Conservation (phyloP, 139 green algal species). For the Tetradesmus lagerheimii region DNA sequence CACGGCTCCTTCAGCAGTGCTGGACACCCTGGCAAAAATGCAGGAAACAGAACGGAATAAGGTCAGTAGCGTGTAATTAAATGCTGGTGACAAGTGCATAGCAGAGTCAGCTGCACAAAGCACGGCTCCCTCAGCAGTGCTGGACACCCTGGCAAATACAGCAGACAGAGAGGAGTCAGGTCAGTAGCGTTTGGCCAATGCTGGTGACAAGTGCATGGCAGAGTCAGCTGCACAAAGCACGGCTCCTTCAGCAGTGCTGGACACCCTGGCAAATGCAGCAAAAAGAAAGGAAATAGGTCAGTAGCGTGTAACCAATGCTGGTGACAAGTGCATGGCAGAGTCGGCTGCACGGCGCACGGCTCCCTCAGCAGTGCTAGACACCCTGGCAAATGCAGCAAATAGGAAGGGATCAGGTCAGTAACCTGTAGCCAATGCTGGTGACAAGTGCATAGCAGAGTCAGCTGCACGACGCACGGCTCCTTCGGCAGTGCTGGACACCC, state of each 20-base stretch:
- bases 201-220: too few relatives aligned
- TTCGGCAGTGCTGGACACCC: slow-evolving; percentile 2
- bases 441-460: background rate
- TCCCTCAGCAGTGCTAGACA: background rate
- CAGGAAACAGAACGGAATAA: background rate
- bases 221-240: background rate
- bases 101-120: background rate
- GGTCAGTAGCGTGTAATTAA: background rate
- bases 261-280: background rate
- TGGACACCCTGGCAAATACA: background rate
- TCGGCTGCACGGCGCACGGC: background rate
- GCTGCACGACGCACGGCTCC: background rate
- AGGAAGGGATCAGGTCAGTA: too few relatives aligned
- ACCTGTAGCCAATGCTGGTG: too few relatives aligned
- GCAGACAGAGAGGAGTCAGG: too few relatives aligned
- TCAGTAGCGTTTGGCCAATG: too few relatives aligned
- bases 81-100: too few relatives aligned
- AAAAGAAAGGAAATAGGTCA: background rate
- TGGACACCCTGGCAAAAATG: background rate
- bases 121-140: background rate
- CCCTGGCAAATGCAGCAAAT: background rate
- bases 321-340: too few relatives aligned
- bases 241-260: slow-evolving; percentile 1
- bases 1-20: slow-evolving; percentile 3
- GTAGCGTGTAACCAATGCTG: too few relatives aligned